Evolutionary conservation across 164 flowering plant genomes (phyloP).

Genomic region (Magnolia officinalis): DNA sequence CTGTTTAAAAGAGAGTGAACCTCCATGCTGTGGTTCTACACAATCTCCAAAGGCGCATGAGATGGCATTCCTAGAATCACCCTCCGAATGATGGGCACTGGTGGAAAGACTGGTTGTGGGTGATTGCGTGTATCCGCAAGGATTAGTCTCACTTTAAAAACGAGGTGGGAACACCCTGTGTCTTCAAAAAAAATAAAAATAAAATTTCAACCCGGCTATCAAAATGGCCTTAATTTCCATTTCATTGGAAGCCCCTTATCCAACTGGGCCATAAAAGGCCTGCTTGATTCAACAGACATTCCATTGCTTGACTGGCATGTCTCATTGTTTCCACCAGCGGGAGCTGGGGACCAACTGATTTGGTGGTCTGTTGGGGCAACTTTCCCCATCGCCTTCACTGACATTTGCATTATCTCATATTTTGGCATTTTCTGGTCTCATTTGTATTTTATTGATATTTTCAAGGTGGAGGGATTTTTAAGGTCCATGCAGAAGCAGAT

Average conservation of each 20-base stretch:
- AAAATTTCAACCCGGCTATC: background rate
- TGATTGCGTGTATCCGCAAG: too few species aligned
- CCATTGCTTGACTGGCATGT: too few species aligned
- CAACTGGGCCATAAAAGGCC: background rate
- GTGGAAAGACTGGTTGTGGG: background rate
- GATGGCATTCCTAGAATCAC: background rate
- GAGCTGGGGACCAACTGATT: background rate
- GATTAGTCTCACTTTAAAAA: too few species aligned
- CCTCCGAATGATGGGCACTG: background rate
- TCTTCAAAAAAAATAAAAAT: too few species aligned
- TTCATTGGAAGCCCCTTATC: background rate
- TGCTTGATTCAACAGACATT: too few species aligned
- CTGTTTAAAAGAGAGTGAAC: background rate
- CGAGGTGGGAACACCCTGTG: too few species aligned
- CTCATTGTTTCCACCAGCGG: background rate
- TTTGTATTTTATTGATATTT: constrained; percentile 1
- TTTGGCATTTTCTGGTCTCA: background rate
- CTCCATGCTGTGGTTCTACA: background rate
- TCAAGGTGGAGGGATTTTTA: constrained; percentile 86
- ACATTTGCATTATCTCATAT: background rate
- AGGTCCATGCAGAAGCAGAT: constrained; percentile 94
- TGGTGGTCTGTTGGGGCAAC: background rate
- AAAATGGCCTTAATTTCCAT: background rate
- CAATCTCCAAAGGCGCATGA: background rate
- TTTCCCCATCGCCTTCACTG: background rate